These are phyloP conservation scores for Phaeosphaeria sp. DNA, from an alignment of 2,329 filamentous ascomycete genomes.

Conservation along the genomic window DNA sequence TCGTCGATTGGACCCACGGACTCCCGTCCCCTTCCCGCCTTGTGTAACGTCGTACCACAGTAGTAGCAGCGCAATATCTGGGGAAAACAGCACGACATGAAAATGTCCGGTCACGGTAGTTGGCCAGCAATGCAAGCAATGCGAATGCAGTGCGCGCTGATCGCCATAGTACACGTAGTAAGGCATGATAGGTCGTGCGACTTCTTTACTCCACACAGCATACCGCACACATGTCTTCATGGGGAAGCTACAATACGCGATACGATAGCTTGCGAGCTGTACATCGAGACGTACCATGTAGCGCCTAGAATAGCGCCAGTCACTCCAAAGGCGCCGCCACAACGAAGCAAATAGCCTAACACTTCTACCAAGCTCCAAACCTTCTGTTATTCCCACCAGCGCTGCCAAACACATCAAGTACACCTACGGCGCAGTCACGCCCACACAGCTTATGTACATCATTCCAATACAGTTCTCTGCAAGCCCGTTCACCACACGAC, in stretches of 20 bases:
- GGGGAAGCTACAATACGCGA: neutral
- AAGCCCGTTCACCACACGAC: neutral
- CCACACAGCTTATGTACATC: neutral
- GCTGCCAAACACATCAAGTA: too few relatives aligned
- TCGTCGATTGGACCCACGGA: neutral
- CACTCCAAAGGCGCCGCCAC: too few relatives aligned
- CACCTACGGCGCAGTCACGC: neutral
- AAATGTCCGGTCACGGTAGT: constrained; percentile 4
- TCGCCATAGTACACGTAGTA: neutral
- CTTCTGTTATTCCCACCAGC: neutral
- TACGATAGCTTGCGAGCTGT: neutral
- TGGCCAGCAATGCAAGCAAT: neutral
- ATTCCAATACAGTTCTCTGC: neutral
- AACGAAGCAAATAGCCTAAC: neutral
- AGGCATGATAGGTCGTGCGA: neutral
- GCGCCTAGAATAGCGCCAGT: neutral
- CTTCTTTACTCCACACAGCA: too few relatives aligned
- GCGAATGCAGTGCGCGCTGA: neutral
- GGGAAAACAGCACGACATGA: constrained; percentile 1
- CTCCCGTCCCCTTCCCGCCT: constrained; percentile 11
- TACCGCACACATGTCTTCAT: neutral
- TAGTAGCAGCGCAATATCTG: neutral
- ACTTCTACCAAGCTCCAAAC: neutral
- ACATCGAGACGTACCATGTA: too few relatives aligned
- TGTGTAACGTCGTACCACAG: constrained; percentile 11